Conservation (phyloP, 2,329 filamentous ascomycete species). For the Didymosphaeria variabile region DNA sequence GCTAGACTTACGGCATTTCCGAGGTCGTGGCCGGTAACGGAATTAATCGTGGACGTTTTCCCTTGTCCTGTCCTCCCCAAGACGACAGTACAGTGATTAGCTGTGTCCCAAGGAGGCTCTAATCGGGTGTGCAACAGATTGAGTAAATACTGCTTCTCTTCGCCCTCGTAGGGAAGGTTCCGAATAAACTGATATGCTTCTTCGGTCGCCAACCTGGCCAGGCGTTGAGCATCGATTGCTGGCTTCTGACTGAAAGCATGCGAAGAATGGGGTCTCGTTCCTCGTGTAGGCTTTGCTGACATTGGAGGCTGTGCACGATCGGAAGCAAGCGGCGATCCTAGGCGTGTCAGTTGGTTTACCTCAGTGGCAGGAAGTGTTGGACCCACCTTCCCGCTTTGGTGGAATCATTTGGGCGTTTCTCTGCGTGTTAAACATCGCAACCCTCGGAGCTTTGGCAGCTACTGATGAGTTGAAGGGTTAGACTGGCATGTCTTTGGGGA, state of each 20-base stretch:
- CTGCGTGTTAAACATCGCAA: background rate
- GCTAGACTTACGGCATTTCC: background rate
- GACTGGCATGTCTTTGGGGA: background rate
- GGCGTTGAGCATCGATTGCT: background rate
- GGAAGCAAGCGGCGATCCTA: background rate
- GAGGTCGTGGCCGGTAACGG: background rate
- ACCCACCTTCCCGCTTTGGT: background rate
- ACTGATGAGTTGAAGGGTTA: background rate
- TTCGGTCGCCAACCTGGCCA: background rate
- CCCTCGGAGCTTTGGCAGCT: background rate
- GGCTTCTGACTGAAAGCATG: slow-evolving; percentile 1
- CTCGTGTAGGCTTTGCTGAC: background rate
- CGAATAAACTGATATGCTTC: background rate
- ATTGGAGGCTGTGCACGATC: background rate
- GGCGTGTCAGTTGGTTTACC: background rate
- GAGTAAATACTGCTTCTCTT: background rate
- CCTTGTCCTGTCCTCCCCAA: background rate
- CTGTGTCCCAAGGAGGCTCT: background rate
- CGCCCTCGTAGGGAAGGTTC: background rate
- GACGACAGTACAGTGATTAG: background rate
- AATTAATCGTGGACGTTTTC: background rate
- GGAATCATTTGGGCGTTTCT: too few species aligned
- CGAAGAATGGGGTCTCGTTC: background rate
- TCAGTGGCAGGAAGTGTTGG: too few species aligned
- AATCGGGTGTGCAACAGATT: background rate